Evolutionary conservation across 129 eudicot genomes (phyloP).

Genomic region (Erigeron canadensis): DNA sequence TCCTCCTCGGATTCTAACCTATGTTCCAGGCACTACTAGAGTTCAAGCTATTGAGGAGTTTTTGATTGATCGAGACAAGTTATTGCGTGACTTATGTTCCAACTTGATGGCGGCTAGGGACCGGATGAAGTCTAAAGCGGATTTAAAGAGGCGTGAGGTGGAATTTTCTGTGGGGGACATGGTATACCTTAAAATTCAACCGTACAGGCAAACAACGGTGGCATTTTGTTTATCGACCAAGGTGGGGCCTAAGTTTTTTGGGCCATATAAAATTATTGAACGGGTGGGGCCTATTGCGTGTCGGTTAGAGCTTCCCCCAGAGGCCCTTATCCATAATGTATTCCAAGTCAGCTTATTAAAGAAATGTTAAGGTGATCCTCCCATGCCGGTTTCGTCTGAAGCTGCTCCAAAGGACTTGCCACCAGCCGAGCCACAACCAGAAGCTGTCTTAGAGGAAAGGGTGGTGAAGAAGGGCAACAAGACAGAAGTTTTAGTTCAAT

Average conservation of each 20-base stretch:
- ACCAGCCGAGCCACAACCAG: too few species aligned
- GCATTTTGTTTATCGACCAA: neutral
- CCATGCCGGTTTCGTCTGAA: too few species aligned
- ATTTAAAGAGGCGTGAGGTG: neutral
- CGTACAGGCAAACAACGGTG: neutral
- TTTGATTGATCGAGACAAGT: neutral
- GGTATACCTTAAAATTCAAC: neutral
- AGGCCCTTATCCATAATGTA: too few species aligned
- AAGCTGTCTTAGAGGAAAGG: neutral
- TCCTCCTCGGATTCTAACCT: neutral
- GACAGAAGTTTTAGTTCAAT: neutral
- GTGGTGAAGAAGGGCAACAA: neutral
- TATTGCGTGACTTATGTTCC: neutral
- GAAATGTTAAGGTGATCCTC: too few species aligned
- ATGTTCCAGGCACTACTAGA: neutral
- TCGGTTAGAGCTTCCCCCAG: too few species aligned
- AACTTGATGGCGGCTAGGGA: neutral
- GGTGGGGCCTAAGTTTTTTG: neutral
- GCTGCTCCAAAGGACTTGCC: too few species aligned
- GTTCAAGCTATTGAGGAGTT: neutral
- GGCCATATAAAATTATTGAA: neutral
- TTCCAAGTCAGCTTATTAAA: too few species aligned
- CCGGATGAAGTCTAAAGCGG: conserved; percentile 7
- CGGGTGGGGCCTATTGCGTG: neutral
- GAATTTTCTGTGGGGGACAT: conserved; percentile 1